Conservation (phyloP, 2,329 filamentous ascomycete genomes). For the Alternaria novae-zelandiae region DNA sequence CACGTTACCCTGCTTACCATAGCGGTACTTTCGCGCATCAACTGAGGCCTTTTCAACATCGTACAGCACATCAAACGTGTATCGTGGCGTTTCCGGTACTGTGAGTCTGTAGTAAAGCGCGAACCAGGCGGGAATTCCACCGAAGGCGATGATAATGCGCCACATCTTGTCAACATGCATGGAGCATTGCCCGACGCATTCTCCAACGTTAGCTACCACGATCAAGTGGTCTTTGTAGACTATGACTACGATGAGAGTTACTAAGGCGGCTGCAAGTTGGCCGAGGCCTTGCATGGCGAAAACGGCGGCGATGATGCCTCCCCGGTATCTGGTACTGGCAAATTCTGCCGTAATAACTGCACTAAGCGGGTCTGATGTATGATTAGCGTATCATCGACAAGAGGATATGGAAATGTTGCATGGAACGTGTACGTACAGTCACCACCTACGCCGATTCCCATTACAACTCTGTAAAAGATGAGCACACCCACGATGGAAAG, state of each 20-base stretch:
- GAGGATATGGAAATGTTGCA: not conserved
- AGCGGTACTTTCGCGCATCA: slow-evolving; percentile 76
- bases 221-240: slow-evolving; percentile 72
- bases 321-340: slow-evolving; percentile 82
- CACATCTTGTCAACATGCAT: slow-evolving; percentile 86
- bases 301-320: slow-evolving; percentile 85
- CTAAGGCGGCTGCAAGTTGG: slow-evolving; percentile 75
- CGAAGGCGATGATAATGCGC: slow-evolving; percentile 80
- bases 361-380: slow-evolving; percentile 67
- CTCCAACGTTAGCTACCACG: slow-evolving; percentile 57
- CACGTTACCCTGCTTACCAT: slow-evolving; percentile 63
- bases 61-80: slow-evolving; percentile 81
- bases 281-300: slow-evolving; percentile 89
- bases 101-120: slow-evolving; percentile 87
- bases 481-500: slow-evolving; percentile 48
- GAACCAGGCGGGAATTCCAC: slow-evolving; percentile 78
- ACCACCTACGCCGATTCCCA: slow-evolving; percentile 46
- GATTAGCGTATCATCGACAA: slow-evolving; percentile 2
- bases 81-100: slow-evolving; percentile 86
- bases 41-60: slow-evolving; percentile 69
- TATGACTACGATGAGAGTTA: slow-evolving; percentile 75
- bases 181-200: slow-evolving; percentile 69
- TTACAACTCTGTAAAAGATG: slow-evolving; percentile 50
- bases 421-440: slow-evolving; percentile 47
- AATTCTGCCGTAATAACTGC: slow-evolving; percentile 89